Base-by-base conservation (phyloP, 2,329 filamentous ascomycete species). In the Aspergillus viridinutans region DNA sequence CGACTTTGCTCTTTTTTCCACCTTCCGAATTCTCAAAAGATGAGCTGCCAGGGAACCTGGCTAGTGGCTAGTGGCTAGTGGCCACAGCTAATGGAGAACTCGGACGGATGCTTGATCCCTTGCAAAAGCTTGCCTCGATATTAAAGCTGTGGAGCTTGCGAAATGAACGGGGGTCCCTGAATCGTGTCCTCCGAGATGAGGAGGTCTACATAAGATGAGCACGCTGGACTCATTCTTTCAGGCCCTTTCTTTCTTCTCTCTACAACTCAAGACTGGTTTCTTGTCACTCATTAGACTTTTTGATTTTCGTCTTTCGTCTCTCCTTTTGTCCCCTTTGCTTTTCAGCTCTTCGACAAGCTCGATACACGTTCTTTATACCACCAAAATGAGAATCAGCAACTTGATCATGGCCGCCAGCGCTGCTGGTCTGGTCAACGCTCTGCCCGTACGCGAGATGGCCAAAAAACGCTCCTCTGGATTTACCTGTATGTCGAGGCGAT, bases 351-450 rank as follows among this genome's bases (percentile, higher is more conserved):
- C 59, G 61, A 65, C 62, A 58, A 66, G 53, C 56, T 68, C 62
- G 58, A 67, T 49, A 61, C 35, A 61, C 66, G 59, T 62, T 63
- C 62, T 60, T 64, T 51, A 52, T 29, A 38, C 32, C 14, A 38
- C 53, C 61, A 66, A 58, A 52, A 70, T 70, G 68, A 70, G 64
- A 63, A 62, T 70, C 52, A 64, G 55, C 56, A 70, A 61, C 59
- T 56, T 70, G 53, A 53, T 69, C 56, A 58, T 70, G 50, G 68
- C 67, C 49, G 67, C 67, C 50, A 66, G 67, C 48, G 67, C 67
- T 45, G 67, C 67, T 52, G 58, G 60, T 53, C 56, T 70, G 58
- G 67, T 65, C 47, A 58, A 54, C 53, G 68, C 68, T 20, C 64
- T 63, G n/a, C 54, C 57, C 51, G 64, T 61, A 58, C 63, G 65